Evolutionary conservation across 1,139 yeast species (phyloP).

Genomic region (Zygosaccharomyces sapae): DNA sequence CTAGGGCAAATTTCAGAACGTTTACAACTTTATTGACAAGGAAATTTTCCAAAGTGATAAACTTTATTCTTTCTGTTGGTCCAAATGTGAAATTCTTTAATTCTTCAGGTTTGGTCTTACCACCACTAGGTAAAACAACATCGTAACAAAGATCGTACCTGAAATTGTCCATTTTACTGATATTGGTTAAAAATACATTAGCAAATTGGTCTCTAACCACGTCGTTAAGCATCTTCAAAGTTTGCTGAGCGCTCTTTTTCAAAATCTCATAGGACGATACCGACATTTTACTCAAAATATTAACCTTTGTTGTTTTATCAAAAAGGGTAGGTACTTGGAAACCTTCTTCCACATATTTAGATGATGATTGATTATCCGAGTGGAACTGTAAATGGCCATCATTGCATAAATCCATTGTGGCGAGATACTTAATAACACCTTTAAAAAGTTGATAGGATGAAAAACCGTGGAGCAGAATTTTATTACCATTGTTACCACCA

Average conservation of each 20-base stretch:
- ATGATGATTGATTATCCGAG: slow-evolving; percentile 44
- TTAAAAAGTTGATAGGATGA: slow-evolving; percentile 90
- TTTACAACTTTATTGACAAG: slow-evolving; percentile 57
- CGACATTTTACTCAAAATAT: slow-evolving; percentile 79
- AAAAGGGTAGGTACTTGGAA: slow-evolving; percentile 70
- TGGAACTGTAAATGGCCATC: slow-evolving; percentile 65
- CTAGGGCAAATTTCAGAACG: slow-evolving; percentile 61
- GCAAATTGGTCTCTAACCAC: slow-evolving; percentile 81
- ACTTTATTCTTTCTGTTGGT: slow-evolving; percentile 69
- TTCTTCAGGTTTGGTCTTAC: slow-evolving; percentile 19
- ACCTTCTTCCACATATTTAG: slow-evolving; percentile 55
- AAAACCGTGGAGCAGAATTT: slow-evolving; percentile 76
- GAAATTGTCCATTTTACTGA: slow-evolving; percentile 49
- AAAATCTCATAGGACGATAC: slow-evolving; percentile 59
- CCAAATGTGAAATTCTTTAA: slow-evolving; percentile 44
- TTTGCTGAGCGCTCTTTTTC: slow-evolving; percentile 61
- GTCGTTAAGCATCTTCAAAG: slow-evolving; percentile 68
- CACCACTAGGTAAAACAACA: slow-evolving; percentile 41
- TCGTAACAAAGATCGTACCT: slow-evolving; percentile 63
- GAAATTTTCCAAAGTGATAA: slow-evolving; percentile 64
- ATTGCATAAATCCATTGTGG: slow-evolving; percentile 63
- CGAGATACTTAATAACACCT: slow-evolving; percentile 76
- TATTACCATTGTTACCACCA: slow-evolving; percentile 74
- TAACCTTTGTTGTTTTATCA: slow-evolving; percentile 70
- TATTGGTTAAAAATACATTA: slow-evolving; percentile 68